Conservation (phyloP, 306 rosid genomes). For the Vigna nakashimae region DNA sequence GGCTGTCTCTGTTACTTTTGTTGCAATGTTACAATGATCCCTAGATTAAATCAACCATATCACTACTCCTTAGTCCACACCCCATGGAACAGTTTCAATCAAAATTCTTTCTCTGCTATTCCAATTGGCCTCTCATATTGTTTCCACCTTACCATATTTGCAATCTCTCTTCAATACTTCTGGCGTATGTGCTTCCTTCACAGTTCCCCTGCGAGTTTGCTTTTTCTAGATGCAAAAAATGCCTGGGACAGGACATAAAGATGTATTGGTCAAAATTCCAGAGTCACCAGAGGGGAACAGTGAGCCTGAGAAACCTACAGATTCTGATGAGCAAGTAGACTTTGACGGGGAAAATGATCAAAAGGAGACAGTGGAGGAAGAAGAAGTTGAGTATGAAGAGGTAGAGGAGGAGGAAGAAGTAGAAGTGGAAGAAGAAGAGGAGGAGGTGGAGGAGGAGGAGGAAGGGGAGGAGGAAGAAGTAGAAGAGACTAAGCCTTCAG, state of each 20-base stretch:
- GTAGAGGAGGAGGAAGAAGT: conserved; percentile 73
- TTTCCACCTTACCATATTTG: conserved; percentile 80
- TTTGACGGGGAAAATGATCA: conserved; percentile 72
- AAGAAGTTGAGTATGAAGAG: conserved; percentile 77
- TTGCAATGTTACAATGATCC: conserved; percentile 57
- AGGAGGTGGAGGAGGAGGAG: conserved; percentile 60
- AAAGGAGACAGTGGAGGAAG: conserved; percentile 69
- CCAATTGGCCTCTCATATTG: conserved; percentile 73
- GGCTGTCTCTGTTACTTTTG: conserved; percentile 59
- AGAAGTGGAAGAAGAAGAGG: conserved; percentile 60
- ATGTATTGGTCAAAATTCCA: conserved; percentile 44
- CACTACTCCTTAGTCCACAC: conserved; percentile 68
- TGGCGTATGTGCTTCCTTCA: conserved; percentile 77
- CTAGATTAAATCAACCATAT: conserved; percentile 60
- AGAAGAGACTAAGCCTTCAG: conserved; percentile 45
- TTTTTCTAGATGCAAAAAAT: conserved; percentile 68
- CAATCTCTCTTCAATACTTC: conserved; percentile 76
- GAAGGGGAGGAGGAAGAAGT: conserved; percentile 46
- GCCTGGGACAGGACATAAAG: conserved; percentile 58
- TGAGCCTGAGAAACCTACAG: conserved; percentile 59
- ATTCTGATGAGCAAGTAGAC: conserved; percentile 74
- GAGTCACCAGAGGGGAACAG: conserved; percentile 49
- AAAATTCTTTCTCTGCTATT: conserved; percentile 72
- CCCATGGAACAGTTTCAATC: conserved; percentile 69
- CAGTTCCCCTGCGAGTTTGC: conserved; percentile 81